Evolutionary conservation across 768 basidiomycete genomes (phyloP), one percentile per base, ranked within the genome.

Genomic region (Paxillus involutus): DNA sequence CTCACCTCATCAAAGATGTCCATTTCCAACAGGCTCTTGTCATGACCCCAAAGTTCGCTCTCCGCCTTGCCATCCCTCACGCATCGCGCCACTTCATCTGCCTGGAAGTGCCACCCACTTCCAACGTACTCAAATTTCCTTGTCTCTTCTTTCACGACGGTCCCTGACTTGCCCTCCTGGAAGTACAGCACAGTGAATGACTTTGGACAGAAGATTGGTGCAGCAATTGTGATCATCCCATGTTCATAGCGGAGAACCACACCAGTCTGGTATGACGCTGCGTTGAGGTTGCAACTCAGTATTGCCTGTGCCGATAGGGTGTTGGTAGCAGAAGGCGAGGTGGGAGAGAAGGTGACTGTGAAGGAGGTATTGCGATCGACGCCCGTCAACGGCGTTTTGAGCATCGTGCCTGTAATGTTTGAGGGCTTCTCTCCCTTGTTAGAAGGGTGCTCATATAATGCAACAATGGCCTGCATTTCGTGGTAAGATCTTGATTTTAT

Each of bases 71-170:
- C 87, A 49, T 86, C 86, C 37, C 83, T 71, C 19, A 92, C 74
- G 63, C 88, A 90, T 45, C 89, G 71, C 16, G 89, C 92, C 11
- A 92, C 91, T 55, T 94, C 91, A 62, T 95, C 93, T 3, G 92
- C 91, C 69, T 94, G 82, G 70, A 86, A 95, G 68, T 91, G 82
- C 87, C 82, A 90, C 8, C 91, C 93, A 33, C 74, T 75, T 10
- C 89, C 90, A 4, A 77, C 71, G 62, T 86, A 85, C 40, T 82
- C 75, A 56, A 87, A 83, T 26, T 62, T 68, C 53, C 70, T 77
- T 44, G 76, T 83, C 65, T 89, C 88, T 63, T 89, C 86, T 47
- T 74, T 75, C 32, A 73, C 73, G 33, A 78, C 65, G 16, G 65
- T 65, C 6, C 65, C 70, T 9, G 75, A 51, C 42, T 76, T 76